phyloP scores from a whole-genome alignment of 2,329 filamentous ascomycete genomes.

The Xylaria sp. region DNA sequence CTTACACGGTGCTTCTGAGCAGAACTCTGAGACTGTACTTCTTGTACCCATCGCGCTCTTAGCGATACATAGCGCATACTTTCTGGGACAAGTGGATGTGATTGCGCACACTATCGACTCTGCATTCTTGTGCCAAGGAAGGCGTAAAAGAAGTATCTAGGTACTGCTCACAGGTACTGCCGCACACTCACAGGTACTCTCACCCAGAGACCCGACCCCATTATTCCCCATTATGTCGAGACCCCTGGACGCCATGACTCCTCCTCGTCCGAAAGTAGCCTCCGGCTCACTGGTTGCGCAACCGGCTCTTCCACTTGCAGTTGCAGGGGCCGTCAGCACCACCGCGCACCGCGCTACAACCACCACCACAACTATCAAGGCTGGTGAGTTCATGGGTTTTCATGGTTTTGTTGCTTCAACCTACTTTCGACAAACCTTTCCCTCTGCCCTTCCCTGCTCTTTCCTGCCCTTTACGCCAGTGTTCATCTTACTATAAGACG shows the following conservation, averaged over 20 bases:
- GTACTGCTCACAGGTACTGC: background rate
- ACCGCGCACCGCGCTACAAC: slow-evolving; percentile 31
- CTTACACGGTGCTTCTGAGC: slow-evolving; percentile 7
- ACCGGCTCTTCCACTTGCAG: slow-evolving; percentile 36
- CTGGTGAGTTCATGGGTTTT: slow-evolving; percentile 27
- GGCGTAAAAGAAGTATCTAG: background rate
- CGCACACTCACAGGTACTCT: background rate
- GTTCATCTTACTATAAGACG: background rate
- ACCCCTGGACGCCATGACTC: slow-evolving; percentile 40
- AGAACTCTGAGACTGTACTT: background rate
- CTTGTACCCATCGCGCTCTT: background rate
- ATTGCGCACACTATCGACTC: slow-evolving; percentile 18
- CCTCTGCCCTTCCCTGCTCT: background rate
- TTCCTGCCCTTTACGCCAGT: background rate
- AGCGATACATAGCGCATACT: slow-evolving; percentile 1
- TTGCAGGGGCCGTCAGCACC: slow-evolving; percentile 28
- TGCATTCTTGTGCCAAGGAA: slow-evolving; percentile 16
- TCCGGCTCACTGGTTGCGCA: slow-evolving; percentile 38
- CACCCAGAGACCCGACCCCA: background rate
- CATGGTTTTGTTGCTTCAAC: slow-evolving; percentile 29
- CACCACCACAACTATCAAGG: slow-evolving; percentile 37
- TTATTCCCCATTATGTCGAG: slow-evolving; percentile 31
- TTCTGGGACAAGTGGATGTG: slow-evolving; percentile 12
- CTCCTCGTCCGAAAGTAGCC: slow-evolving; percentile 38
- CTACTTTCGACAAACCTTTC: slow-evolving; percentile 11